phyloP scores from a whole-genome alignment of 257 asterid genomes.

The Ballota nigra region DNA sequence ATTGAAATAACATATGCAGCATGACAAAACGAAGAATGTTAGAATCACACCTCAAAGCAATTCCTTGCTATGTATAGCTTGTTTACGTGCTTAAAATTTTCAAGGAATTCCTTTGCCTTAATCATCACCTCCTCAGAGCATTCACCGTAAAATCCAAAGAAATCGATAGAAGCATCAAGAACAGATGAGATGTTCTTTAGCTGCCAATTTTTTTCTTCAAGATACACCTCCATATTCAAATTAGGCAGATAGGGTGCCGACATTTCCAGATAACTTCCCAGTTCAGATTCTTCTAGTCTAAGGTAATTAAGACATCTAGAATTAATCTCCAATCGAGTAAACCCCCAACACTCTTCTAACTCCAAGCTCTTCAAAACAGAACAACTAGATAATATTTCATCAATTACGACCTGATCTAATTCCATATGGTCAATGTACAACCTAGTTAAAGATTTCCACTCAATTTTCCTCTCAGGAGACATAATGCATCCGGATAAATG shows the following conservation, averaged over 20 bases:
- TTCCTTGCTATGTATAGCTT: background rate
- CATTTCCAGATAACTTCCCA: background rate
- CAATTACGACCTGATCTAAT: background rate
- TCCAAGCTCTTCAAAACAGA: background rate
- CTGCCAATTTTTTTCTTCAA: background rate
- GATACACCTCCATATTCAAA: background rate
- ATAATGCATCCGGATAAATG: background rate
- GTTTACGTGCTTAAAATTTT: background rate
- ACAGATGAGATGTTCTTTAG: background rate
- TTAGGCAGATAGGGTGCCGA: slow-evolving; percentile 16
- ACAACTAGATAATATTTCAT: slow-evolving; percentile 6
- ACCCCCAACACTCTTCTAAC: background rate
- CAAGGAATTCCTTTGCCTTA: background rate
- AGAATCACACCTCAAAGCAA: background rate
- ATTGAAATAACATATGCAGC: background rate
- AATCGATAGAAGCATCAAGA: background rate
- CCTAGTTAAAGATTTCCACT: slow-evolving; percentile 9
- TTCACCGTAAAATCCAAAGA: rapidly evolving
- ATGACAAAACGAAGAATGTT: background rate
- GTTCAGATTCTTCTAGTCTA: too few species aligned
- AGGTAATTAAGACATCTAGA: background rate
- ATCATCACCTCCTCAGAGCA: background rate
- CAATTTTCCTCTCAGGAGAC: background rate
- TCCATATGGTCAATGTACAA: background rate
- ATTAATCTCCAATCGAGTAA: background rate